Evolutionary conservation across 2,329 filamentous ascomycete species (phyloP).

Genomic region (Ilyonectria robusta): DNA sequence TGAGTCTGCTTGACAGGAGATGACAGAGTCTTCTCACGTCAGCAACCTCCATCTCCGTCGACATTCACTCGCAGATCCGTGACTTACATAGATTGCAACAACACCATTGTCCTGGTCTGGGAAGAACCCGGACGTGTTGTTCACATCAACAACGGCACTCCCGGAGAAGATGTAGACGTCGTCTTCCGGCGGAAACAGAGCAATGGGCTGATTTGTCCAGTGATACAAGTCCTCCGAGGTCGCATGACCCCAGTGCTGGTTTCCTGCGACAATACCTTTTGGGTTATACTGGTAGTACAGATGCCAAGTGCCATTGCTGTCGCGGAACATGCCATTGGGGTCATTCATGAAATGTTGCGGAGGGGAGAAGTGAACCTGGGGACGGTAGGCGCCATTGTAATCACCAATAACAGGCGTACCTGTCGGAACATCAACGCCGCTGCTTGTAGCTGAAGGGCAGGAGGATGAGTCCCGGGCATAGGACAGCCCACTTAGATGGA

Average conservation of each 20-base stretch:
- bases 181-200: conserved; percentile 65
- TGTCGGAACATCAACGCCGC: conserved; percentile 34
- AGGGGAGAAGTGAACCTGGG: conserved; percentile 70
- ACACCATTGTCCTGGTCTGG: conserved; percentile 71
- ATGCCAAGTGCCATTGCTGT: conserved; percentile 71
- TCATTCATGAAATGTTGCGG: conserved; percentile 71
- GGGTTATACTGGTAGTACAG: conserved; percentile 74
- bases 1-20: conserved; percentile 62
- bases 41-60: neutral
- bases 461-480: neutral
- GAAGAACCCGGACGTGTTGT: conserved; percentile 78
- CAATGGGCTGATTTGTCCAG: conserved; percentile 76
- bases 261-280: conserved; percentile 62
- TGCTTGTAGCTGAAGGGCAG: neutral
- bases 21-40: conserved; percentile 39
- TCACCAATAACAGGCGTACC: conserved; percentile 43
- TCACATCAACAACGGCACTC: conserved; percentile 70
- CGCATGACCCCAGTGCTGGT: conserved; percentile 78
- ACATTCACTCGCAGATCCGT: neutral
- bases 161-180: conserved; percentile 65
- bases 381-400: conserved; percentile 54
- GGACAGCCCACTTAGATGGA: neutral
- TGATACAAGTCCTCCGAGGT: conserved; percentile 73
- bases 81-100: conserved; percentile 63
- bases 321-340: conserved; percentile 75